Percentiles rank a stretch among this genome's conserved stretches.
Conservation (phyloP, 495 filamentous ascomycete species). For the Penicillium tannophilum region DNA sequence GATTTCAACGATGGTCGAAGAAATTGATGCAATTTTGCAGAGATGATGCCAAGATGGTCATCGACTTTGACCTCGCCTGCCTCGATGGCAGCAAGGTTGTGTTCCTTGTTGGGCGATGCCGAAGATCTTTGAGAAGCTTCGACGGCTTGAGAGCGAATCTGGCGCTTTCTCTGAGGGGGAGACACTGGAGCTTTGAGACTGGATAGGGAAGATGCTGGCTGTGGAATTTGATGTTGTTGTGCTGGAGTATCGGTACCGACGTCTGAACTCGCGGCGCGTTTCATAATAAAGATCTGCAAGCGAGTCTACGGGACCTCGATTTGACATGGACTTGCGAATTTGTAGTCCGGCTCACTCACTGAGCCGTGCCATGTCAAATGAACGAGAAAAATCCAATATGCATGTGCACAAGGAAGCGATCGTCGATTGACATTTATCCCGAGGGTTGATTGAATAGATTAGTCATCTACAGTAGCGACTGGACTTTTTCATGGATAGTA, state of each 20-base stretch:
- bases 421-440: neutral
- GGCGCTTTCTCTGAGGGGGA: conserved; percentile 14
- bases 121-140: neutral
- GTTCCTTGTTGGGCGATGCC: neutral
- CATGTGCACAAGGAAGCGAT: neutral
- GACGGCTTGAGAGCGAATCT: neutral
- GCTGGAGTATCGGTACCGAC: neutral
- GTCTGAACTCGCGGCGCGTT: conserved; percentile 15
- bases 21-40: conserved; percentile 37
- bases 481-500: neutral
- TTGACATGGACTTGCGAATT: neutral
- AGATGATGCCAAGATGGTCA: conserved; percentile 57
- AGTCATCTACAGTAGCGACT: neutral
- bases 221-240: neutral
- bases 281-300: conserved; percentile 13
- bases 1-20: conserved; percentile 9
- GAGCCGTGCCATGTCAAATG: neutral
- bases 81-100: conserved; percentile 55
- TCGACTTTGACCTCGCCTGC: conserved; percentile 53
- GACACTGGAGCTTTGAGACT: conserved; percentile 21
- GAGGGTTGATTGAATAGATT: neutral
- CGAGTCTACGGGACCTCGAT: neutral
- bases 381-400: neutral
- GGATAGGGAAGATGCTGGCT: neutral
- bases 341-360: neutral